Evolutionary conservation across 2,329 filamentous ascomycete species (phyloP), one percentile per base, ranked within the genome.

Genomic region (Cercospora beticola): DNA sequence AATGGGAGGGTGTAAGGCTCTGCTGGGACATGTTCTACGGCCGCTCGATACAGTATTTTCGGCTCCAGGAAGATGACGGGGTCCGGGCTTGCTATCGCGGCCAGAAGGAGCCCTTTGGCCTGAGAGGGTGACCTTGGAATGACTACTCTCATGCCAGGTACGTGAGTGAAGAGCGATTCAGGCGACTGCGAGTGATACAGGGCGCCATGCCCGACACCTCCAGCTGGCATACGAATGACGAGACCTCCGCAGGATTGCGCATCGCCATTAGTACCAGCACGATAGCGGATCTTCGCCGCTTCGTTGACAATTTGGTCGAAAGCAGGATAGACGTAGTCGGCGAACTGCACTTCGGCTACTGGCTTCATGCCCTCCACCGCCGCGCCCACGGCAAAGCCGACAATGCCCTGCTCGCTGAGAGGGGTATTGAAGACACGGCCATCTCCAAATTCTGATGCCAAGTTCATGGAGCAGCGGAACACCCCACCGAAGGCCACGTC

Each of bases 401-500:
- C 87, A 73, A 99, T 94, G 1, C 94, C 95, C 81, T 98, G 95
- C 79, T 99, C 95, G 36, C 90, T 92, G 73, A 99, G 82, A 0
- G 95, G 95, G 18, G 94, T 98, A 81, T 99, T 98, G 85, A 99
- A 99, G 36, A 99, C 94, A 67, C 95, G 86, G 67, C 95, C 91
- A 2, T 88, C 86, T 8, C 95, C 95, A 79, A 95, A 97, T 66
- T 92, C 92, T 70, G 93, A 91, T 33, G 93, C 89, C 16, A 99
- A 86, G 74, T 94, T 92, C 89, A 95, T 94, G 6, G 74, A 76
- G 33, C 92, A 97, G 66, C 95, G 88, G 78, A 99, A 99, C 16
- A 99, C 95, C 64, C 95, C 95, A 52, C 95, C 95, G 75, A 99
- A 99, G 14, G 95, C 92, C 7, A 99, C 93, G 78, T 99, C 95